A percentile compares a stretch with the other conserved stretches of the same genome.
Evolutionary conservation across 2,329 filamentous ascomycete genomes (phyloP).

Genomic region (Fusarium succisae): DNA sequence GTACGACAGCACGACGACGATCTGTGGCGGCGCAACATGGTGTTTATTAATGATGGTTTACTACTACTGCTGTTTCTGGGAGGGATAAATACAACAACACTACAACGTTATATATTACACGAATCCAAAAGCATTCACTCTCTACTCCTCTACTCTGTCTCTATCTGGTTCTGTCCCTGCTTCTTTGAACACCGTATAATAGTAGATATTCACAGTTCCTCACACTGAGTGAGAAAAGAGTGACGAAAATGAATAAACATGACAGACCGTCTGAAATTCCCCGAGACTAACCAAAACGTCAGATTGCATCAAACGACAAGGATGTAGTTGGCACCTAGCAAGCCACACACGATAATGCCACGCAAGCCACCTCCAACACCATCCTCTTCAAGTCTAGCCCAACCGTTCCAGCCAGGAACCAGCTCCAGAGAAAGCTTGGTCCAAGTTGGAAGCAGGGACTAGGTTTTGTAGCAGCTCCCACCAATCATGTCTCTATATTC

Average conservation of each 20-base stretch:
- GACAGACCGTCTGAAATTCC: not conserved
- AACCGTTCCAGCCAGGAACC: constrained; percentile 15
- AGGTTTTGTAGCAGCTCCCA: constrained; percentile 1
- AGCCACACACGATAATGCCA: constrained; percentile 27
- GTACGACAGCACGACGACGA: constrained; percentile 4
- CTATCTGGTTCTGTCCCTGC: no score
- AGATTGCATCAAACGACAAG: constrained; percentile 23
- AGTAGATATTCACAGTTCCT: not conserved
- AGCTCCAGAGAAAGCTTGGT: constrained; percentile 17
- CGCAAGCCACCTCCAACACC: constrained; percentile 26
- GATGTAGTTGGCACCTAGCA: not conserved
- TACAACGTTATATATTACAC: not conserved
- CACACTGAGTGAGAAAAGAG: constrained; percentile 1
- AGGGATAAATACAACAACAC: constrained; percentile 15
- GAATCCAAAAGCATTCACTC: constrained; percentile 7
- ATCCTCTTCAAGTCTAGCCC: constrained; percentile 12
- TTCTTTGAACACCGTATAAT: not conserved
- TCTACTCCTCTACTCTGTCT: not conserved
- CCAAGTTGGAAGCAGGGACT: constrained; percentile 3
- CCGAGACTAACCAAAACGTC: constrained; percentile 13
- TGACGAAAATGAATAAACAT: constrained; percentile 1
- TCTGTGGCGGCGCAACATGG: constrained; percentile 29
- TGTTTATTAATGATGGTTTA: constrained; percentile 23
- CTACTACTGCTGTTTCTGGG: constrained; percentile 5
- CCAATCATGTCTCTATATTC: not conserved